Conservation (phyloP, 495 filamentous ascomycete genomes). For the Tuber magnatum region DNA sequence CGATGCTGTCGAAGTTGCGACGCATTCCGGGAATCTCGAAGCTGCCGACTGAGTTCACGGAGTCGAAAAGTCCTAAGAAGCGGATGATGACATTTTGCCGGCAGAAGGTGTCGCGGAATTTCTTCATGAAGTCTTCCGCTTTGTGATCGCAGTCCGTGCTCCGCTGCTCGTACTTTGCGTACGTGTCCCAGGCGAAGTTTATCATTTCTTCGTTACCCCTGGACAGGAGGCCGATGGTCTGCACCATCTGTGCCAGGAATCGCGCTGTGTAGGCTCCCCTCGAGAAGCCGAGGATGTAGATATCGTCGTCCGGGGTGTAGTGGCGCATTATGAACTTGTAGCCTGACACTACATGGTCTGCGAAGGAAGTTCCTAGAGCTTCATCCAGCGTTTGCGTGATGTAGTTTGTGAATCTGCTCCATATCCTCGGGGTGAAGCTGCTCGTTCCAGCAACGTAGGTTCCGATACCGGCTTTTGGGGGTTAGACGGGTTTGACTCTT, state of each 20-base stretch:
- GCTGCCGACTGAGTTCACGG: conserved; percentile 44
- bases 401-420: conserved; percentile 12
- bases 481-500: neutral
- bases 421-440: conserved; percentile 18
- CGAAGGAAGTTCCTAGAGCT: conserved; percentile 45
- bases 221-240: conserved; percentile 45
- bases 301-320: conserved; percentile 43
- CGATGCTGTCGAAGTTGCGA: neutral
- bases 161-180: conserved; percentile 34
- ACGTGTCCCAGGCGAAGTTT: conserved; percentile 33
- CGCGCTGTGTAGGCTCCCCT: conserved; percentile 50
- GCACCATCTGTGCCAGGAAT: conserved; percentile 48
- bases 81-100: conserved; percentile 39
- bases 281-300: conserved; percentile 50
- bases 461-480: conserved; percentile 27
- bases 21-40: conserved; percentile 33
- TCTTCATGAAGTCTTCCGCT: conserved; percentile 41
- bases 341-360: conserved; percentile 46
- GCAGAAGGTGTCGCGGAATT: conserved; percentile 46
- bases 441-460: conserved; percentile 23
- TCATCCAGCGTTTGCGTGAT: conserved; percentile 39
- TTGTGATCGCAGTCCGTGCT: conserved; percentile 29
- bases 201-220: conserved; percentile 48
- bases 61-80: conserved; percentile 48
- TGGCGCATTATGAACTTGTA: conserved; percentile 49